Base-by-base conservation (phyloP, 768 basidiomycete species). In the Cubamyces lactineus region DNA sequence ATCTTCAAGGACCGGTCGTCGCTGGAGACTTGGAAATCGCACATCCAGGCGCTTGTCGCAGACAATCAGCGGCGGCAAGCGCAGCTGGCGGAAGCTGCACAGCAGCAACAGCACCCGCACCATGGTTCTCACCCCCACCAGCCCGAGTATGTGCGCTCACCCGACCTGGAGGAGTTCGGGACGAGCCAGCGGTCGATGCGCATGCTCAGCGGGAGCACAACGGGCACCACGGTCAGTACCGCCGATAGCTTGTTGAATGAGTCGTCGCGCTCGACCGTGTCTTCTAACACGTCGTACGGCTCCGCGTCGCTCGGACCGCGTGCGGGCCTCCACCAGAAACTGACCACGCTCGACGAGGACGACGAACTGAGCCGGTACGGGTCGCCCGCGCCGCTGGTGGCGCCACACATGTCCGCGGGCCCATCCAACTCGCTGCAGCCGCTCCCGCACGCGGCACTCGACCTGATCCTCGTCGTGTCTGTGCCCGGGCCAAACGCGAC, bases 1-100 rank as follows among this genome's bases (percentile, higher is more conserved):
- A 89, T 94, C 69, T 99, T 97, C 83, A 91, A 89, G 71, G 93
- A 98, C 57, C 86, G 91, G 30, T 79, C 86, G n/a, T 89, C 89
- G 2, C 82, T 97, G 59, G 94, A 98, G 70, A 82, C 89, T 0
- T 98, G 97, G 97, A 88, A 83, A 72, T 82, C 80, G 53, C 90
- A 89, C 59, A 91, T 99, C 65, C 88, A 91, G 70, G 77, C 81
- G 0, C 85, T 98, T 5, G 87, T 98, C 43, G 80, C 80, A 57
- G 77, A 83, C 70, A 89, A 88, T 75, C 91, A 91, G 67, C 75
- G 80, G 7, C 85, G 84, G 61, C 79, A 80, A 58, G 73, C 77
- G 0, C 57, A 67, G 5, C 71, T 67, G 7, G 79, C 77, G 21
- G 74, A 71, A 16, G 64, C 15, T 45, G 67, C 46, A 52, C 62